Evolutionary conservation across 148 eudicot genomes (phyloP).

Genomic region (Dianthus caryophyllus): DNA sequence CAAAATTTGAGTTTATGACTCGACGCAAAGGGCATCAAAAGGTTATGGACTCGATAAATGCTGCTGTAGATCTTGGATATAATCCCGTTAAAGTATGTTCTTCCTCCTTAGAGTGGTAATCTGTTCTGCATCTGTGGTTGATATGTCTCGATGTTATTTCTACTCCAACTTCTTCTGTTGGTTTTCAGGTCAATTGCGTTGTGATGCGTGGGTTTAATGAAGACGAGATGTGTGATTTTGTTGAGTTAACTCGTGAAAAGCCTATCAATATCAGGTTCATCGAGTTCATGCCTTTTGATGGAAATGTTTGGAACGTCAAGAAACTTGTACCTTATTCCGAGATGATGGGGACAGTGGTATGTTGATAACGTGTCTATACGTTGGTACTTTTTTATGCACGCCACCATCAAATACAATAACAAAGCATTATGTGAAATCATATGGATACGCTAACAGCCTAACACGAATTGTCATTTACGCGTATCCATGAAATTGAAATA

Average conservation of each 20-base stretch:
- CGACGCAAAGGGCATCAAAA: slow-evolving; percentile 86
- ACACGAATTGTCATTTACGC: no score
- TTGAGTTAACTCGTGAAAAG: slow-evolving; percentile 74
- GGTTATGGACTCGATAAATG: slow-evolving; percentile 72
- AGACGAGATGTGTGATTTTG: slow-evolving; percentile 94
- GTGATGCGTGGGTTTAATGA: slow-evolving; percentile 97
- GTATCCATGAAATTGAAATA: no score
- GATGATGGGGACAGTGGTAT: slow-evolving; percentile 80
- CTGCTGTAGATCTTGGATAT: slow-evolving; percentile 74
- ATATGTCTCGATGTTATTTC: background rate
- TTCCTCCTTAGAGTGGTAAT: background rate
- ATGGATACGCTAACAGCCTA: no score
- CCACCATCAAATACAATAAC: no score
- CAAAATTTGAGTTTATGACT: slow-evolving; percentile 86
- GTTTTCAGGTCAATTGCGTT: slow-evolving; percentile 79
- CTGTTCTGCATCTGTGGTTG: background rate
- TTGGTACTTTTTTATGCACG: background rate
- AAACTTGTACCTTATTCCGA: slow-evolving; percentile 81
- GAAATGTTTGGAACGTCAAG: slow-evolving; percentile 96
- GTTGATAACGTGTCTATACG: slow-evolving; percentile 24
- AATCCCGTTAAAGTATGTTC: slow-evolving; percentile 77
- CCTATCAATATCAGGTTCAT: slow-evolving; percentile 79
- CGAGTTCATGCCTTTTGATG: slow-evolving; percentile 98
- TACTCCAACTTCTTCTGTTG: background rate
- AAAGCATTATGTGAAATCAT: no score